Evolutionary conservation across 768 basidiomycete species (phyloP), one percentile per base, ranked within the genome.

Genomic region (Tylopilus balloui): DNA sequence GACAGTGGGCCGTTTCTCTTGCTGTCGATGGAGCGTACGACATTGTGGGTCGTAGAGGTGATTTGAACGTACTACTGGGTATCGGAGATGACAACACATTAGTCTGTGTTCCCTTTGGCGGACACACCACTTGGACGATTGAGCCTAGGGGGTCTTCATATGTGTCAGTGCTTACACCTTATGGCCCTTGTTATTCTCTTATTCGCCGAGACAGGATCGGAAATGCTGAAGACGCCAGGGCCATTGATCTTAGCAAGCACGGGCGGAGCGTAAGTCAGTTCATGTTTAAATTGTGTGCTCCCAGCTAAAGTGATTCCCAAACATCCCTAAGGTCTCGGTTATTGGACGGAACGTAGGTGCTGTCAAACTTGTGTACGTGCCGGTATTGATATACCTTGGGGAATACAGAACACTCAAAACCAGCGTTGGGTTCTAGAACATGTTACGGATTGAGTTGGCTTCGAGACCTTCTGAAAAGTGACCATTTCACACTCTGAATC

Each of bases 371-470:
- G 15, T 14, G 41, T 15, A n/a, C 10, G 14, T 35, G 19, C n/a
- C 14, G 8, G 27, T 36, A 6, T 24, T 52, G 42, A 54, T 35
- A 2, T n/a, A 1, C 9, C 1, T 21, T 6, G 31, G 4, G 24
- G 20, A 28, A 40, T 24, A 38, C 38, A 47, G 48, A 46, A 41
- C 29, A 45, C 34, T 13, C 28, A 15, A 31, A 25, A 27, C 9
- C 52, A 53, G 19, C 48, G 44, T 13, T 53, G 52, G 52, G 28
- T 45, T 7, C 34, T 53, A 39, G 52, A 53, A 44, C 49, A 39
- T 23, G 28, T 47, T 20, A 11, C 24, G 4, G 25, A 14, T 45
- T 25, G 34, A 28, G 25, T 25, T n/a, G n/a, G n/a, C n/a, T n/a
- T n/a, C n/a, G n/a, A n/a, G n/a, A n/a, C n/a, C n/a, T n/a, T n/a